Conservation (phyloP, 495 filamentous ascomycete genomes). For the Trichodelitschia bisporula region DNA sequence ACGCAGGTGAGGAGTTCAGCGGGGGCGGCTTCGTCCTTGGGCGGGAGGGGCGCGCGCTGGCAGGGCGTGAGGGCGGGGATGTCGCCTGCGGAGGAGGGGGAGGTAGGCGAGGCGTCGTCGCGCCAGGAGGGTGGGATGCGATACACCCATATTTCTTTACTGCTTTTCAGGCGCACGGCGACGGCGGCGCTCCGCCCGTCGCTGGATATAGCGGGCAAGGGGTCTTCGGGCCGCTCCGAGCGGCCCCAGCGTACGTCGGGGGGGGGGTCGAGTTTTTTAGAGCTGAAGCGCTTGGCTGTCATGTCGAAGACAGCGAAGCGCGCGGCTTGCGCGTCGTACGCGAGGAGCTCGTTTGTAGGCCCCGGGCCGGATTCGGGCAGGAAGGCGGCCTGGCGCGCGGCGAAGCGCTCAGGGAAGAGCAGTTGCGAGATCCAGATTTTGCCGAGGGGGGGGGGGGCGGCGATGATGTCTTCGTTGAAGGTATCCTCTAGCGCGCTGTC, state of each 20-base stretch:
- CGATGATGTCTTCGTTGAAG: too few species aligned
- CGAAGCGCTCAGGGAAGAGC: too few species aligned
- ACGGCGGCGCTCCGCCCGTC: background rate
- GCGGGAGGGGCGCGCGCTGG: background rate
- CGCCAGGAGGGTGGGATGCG: background rate
- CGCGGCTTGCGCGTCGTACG: background rate
- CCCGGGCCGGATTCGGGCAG: background rate
- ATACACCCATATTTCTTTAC: background rate
- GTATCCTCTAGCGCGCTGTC: constrained; percentile 7
- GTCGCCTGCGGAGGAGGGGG: background rate
- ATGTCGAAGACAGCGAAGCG: background rate
- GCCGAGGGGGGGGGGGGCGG: too few species aligned
- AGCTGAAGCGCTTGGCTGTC: background rate
- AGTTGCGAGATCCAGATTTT: too few species aligned
- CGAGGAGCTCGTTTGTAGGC: background rate
- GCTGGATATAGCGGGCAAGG: background rate
- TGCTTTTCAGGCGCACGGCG: background rate
- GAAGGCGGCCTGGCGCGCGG: background rate
- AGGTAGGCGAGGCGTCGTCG: background rate
- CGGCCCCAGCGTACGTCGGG: background rate
- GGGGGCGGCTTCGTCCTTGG: background rate
- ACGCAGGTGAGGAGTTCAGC: background rate
- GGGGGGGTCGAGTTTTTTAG: background rate
- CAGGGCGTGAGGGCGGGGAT: background rate
- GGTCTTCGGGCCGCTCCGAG: background rate